phyloP scores from a whole-genome alignment of 2,329 filamentous ascomycete species.

The Triangularia setosa region DNA sequence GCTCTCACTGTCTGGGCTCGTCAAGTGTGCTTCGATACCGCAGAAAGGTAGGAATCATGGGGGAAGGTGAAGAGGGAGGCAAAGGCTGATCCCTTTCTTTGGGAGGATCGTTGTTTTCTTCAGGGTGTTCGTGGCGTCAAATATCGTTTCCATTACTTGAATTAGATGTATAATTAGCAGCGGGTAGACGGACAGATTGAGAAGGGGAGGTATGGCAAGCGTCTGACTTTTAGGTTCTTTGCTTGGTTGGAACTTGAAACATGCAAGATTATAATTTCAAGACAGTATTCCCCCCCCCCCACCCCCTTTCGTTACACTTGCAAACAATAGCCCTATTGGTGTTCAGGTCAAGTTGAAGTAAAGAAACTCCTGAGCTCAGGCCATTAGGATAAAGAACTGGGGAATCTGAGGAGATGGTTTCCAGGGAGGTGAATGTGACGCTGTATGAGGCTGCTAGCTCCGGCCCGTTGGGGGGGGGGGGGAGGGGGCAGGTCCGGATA shows the following conservation, averaged over 20 bases:
- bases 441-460: too few relatives aligned
- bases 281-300: not conserved
- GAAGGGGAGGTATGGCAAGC: not conserved
- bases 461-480: too few relatives aligned
- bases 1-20: not conserved
- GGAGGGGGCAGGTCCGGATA: too few relatives aligned
- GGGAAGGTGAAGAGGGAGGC: not conserved
- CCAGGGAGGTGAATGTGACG: too few relatives aligned
- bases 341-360: too few relatives aligned
- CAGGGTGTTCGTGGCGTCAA: too few relatives aligned
- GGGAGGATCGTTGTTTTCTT: not conserved
- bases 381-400: too few relatives aligned
- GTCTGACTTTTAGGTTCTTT: not conserved
- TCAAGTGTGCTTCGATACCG: not conserved
- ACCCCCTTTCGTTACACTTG: too few relatives aligned
- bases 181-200: not conserved
- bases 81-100: not conserved
- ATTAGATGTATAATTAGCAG: not conserved
- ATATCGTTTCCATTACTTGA: too few relatives aligned
- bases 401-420: too few relatives aligned
- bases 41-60: not conserved
- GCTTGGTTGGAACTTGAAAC: not conserved
- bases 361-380: too few relatives aligned
- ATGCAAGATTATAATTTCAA: not conserved
- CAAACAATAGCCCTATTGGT: not conserved